Percentiles rank a stretch among this genome's conserved stretches.
Evolutionary conservation across 305 asterid species (phyloP).

Genomic region (Coffea humblotiana): DNA sequence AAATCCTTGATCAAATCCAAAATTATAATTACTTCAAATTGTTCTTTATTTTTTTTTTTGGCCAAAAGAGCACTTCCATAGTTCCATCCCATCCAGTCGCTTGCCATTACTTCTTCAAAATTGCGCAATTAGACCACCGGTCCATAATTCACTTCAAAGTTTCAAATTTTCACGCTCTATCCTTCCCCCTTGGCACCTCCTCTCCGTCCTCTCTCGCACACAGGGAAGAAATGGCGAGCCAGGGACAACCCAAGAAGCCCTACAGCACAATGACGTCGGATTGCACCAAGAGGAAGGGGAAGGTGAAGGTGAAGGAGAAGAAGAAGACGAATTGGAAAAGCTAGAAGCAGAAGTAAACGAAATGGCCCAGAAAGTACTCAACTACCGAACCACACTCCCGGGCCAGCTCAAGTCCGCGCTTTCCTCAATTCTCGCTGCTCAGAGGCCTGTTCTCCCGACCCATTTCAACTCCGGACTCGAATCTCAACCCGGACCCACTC

Average conservation of each 20-base stretch:
- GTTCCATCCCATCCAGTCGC: too few relatives aligned
- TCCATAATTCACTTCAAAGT: conserved; percentile 10
- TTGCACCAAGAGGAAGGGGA: conserved; percentile 33
- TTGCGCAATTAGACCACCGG: not conserved
- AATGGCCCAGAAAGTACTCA: conserved; percentile 49
- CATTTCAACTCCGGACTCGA: conserved; percentile 24
- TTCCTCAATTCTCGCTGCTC: conserved; percentile 52
- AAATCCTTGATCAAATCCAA: too few relatives aligned
- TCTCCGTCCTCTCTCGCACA: not conserved
- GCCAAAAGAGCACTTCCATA: too few relatives aligned
- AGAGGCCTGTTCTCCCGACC: conserved; percentile 42
- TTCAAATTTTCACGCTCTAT: conserved; percentile 6
- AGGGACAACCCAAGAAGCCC: conserved; percentile 6
- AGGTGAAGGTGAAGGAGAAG: conserved; percentile 15
- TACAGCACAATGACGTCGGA: conserved; percentile 30
- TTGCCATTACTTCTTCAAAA: not conserved
- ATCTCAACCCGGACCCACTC: conserved; percentile 32
- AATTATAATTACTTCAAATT: too few relatives aligned
- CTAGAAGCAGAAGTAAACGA: conserved; percentile 55
- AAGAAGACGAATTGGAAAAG: conserved; percentile 15
- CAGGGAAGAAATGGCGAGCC: conserved; percentile 33
- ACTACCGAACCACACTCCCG: conserved; percentile 51
- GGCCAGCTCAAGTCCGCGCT: conserved; percentile 49
- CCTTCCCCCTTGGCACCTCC: conserved; percentile 29
- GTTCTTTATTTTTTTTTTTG: too few relatives aligned